phyloP scores from a whole-genome alignment of 805 yeast genomes.

The Saccharomycopsis guyanensis region DNA sequence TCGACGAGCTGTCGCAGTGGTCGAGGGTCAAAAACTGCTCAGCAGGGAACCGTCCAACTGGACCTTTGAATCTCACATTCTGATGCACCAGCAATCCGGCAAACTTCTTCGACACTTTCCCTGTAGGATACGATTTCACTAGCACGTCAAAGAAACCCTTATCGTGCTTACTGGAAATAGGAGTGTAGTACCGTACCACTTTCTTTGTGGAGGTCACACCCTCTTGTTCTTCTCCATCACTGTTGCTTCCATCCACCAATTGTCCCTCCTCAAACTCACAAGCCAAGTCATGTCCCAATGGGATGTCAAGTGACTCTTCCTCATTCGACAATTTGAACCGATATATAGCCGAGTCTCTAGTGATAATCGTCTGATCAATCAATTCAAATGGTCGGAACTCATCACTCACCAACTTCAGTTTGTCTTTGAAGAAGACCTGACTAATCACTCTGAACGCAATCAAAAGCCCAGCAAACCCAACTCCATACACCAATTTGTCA shows the following conservation, averaged over 20 bases:
- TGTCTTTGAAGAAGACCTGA: constrained; percentile 30
- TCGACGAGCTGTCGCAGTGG: constrained; percentile 34
- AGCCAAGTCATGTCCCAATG: constrained; percentile 71
- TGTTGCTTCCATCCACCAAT: constrained; percentile 24
- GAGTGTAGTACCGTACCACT: constrained; percentile 62
- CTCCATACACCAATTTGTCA: constrained; percentile 25
- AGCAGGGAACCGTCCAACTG: constrained; percentile 67
- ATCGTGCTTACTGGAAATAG: constrained; percentile 64
- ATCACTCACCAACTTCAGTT: constrained; percentile 39
- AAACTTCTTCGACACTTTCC: constrained; percentile 59
- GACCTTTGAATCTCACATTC: constrained; percentile 66
- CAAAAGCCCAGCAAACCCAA: constrained; percentile 27
- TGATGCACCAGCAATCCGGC: constrained; percentile 60
- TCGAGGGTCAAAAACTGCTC: constrained; percentile 23
- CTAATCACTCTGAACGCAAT: constrained; percentile 29
- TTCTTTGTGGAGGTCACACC: constrained; percentile 32
- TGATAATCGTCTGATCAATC: constrained; percentile 64
- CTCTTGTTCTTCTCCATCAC: constrained; percentile 27
- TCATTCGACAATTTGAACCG: constrained; percentile 59
- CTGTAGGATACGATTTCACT: constrained; percentile 69
- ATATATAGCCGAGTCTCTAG: constrained; percentile 64
- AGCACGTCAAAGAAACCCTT: constrained; percentile 69
- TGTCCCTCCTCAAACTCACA: constrained; percentile 32
- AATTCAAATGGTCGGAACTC: constrained; percentile 62
- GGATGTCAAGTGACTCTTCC: constrained; percentile 54